These are phyloP conservation scores for Aspergillus sp. DNA, from an alignment of 2,329 filamentous ascomycete species.

Conservation along the genomic window DNA sequence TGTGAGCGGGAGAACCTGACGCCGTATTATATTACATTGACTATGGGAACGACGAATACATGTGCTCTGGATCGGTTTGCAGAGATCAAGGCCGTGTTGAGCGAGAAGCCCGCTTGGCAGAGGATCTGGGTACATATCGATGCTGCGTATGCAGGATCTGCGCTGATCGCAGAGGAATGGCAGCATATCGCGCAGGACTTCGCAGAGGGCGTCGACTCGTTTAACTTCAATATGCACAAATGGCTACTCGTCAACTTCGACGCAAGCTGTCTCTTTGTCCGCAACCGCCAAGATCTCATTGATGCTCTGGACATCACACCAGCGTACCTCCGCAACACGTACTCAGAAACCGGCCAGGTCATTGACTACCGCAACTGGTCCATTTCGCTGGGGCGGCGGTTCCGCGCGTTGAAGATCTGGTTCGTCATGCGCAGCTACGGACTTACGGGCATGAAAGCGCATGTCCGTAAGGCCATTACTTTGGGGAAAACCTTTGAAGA, in stretches of 20 bases:
- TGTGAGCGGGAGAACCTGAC: conserved; percentile 64
- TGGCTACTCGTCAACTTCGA: conserved; percentile 96
- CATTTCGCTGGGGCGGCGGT: conserved; percentile 82
- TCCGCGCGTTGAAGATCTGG: conserved; percentile 89
- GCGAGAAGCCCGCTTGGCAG: conserved; percentile 41
- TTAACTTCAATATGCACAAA: conserved; percentile 96
- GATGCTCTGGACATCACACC: conserved; percentile 72
- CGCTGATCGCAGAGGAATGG: conserved; percentile 74
- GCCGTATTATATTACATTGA: conserved; percentile 80
- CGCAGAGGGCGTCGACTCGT: conserved; percentile 65
- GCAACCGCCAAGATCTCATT: conserved; percentile 67
- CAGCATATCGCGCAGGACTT: conserved; percentile 60
- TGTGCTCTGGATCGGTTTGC: conserved; percentile 80
- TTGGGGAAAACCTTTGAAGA: conserved; percentile 64
- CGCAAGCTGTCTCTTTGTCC: conserved; percentile 68
- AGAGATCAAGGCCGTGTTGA: conserved; percentile 55
- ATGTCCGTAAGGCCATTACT: conserved; percentile 62
- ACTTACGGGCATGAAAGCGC: conserved; percentile 63
- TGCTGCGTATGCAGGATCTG: conserved; percentile 83
- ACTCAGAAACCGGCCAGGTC: conserved; percentile 73
- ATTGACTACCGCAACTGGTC: conserved; percentile 98
- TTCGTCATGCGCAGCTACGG: conserved; percentile 85
- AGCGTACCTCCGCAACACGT: conserved; percentile 73
- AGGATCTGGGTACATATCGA: conserved; percentile 88
- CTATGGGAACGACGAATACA: conserved; percentile 78